phyloP scores from a whole-genome alignment of 768 basidiomycete species.

The Psilocybe cubensis region DNA sequence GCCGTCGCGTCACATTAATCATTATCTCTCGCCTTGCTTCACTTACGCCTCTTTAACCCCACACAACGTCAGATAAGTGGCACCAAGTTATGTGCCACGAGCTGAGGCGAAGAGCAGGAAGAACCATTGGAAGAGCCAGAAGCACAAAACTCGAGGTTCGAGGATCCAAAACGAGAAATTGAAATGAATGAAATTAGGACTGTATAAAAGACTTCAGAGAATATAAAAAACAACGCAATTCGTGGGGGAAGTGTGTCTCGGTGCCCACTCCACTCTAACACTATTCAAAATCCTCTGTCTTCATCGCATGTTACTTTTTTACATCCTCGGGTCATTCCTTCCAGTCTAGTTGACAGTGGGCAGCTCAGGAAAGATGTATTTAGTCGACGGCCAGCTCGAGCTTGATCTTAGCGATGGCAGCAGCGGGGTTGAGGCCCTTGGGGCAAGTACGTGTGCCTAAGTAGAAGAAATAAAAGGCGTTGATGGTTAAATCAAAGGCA shows the following conservation, averaged over 20 bases:
- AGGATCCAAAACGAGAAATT: too few relatives aligned
- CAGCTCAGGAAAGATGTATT: background rate
- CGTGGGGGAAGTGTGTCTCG: background rate
- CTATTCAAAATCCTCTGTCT: background rate
- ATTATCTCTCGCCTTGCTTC: too few relatives aligned
- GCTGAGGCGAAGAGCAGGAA: too few relatives aligned
- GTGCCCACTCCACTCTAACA: background rate
- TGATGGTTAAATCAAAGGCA: background rate
- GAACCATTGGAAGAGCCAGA: too few relatives aligned
- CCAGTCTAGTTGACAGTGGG: too few relatives aligned
- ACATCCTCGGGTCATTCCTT: background rate
- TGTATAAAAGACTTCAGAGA: background rate
- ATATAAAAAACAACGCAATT: background rate
- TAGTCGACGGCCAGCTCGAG: constrained; percentile 83
- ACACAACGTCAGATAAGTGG: too few relatives aligned
- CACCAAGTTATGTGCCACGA: too few relatives aligned
- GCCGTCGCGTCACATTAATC: too few relatives aligned
- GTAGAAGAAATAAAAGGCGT: background rate
- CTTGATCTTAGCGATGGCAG: constrained; percentile 93
- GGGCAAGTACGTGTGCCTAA: constrained; percentile 93
- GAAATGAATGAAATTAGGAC: background rate
- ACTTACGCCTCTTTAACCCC: too few relatives aligned
- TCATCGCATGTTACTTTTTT: constrained; percentile 4
- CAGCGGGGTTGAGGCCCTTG: constrained; percentile 93
- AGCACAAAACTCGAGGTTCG: too few relatives aligned